These are phyloP conservation scores for Apiospora marii DNA, from an alignment of 2,329 filamentous ascomycete genomes.

Conservation along the genomic window DNA sequence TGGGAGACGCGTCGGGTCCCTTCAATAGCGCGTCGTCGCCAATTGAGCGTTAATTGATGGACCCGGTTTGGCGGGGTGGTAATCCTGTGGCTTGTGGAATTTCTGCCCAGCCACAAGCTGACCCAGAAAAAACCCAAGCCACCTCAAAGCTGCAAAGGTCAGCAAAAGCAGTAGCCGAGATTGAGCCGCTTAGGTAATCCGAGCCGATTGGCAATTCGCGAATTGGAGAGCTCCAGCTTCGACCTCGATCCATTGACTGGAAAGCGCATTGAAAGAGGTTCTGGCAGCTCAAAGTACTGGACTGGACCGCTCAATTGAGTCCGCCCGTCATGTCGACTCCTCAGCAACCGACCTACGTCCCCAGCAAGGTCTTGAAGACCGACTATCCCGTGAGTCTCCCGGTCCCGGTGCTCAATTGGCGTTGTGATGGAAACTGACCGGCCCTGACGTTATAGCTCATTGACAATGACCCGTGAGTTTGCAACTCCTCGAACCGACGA, in stretches of 20 bases:
- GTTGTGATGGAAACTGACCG: neutral
- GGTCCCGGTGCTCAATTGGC: conserved; percentile 33
- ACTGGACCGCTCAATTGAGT: conserved; percentile 31
- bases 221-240: conserved; percentile 37
- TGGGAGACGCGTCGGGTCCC: conserved; percentile 27
- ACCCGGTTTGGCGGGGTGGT: neutral
- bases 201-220: conserved; percentile 31
- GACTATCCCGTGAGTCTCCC: conserved; percentile 80
- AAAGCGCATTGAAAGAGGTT: conserved; percentile 16
- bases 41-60: conserved; percentile 23
- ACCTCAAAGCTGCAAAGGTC: neutral
- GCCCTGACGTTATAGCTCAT: conserved; percentile 74
- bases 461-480: conserved; percentile 93
- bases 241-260: conserved; percentile 31
- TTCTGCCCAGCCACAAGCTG: neutral
- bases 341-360: conserved; percentile 61
- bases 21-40: conserved; percentile 27
- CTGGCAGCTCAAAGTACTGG: conserved; percentile 25
- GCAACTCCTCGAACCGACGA: conserved; percentile 26
- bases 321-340: conserved; percentile 49
- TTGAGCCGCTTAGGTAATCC: conserved; percentile 42
- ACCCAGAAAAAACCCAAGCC: neutral
- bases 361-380: conserved; percentile 80
- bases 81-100: neutral
- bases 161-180: conserved; percentile 30